Evolutionary conservation across 352 stramenopile species (phyloP).

Genomic region (Globisporangium takayamanum): DNA sequence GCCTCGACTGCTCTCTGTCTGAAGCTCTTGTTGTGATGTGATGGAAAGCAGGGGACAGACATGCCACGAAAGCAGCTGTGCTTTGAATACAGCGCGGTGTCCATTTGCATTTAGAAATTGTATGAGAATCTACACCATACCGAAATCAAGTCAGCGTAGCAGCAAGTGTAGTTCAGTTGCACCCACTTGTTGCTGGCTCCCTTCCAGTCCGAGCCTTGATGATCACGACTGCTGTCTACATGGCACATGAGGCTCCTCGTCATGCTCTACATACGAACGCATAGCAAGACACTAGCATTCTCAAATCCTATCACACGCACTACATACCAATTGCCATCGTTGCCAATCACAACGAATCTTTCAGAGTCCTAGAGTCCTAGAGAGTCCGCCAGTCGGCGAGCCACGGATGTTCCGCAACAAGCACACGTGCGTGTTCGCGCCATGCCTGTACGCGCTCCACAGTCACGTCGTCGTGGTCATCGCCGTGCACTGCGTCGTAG

Average conservation of each 20-base stretch:
- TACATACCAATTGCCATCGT: no score
- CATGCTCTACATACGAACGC: not conserved
- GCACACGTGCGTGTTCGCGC: constrained; percentile 33
- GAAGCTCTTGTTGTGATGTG: no score
- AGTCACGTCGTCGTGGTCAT: constrained; percentile 12
- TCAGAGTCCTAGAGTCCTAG: constrained; percentile 14
- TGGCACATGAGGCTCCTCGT: no score
- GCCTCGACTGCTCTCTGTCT: no score
- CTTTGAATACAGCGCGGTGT: no score
- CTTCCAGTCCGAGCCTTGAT: no score
- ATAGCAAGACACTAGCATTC: not conserved
- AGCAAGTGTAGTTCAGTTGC: no score
- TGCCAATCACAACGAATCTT: not conserved
- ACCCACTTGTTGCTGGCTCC: no score
- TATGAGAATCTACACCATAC: not conserved
- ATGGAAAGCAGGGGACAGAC: not conserved
- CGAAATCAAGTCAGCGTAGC: no score
- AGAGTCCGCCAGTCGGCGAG: constrained; percentile 78
- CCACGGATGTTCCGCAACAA: constrained; percentile 46
- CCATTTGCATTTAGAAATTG: not conserved
- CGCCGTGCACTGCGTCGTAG: constrained; percentile 23
- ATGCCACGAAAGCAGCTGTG: not conserved
- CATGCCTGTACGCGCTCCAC: constrained; percentile 37
- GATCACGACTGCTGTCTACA: no score
- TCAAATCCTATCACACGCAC: no score